Conservation (phyloP, 2,329 filamentous ascomycete species). For the Talaromyces sp. region DNA sequence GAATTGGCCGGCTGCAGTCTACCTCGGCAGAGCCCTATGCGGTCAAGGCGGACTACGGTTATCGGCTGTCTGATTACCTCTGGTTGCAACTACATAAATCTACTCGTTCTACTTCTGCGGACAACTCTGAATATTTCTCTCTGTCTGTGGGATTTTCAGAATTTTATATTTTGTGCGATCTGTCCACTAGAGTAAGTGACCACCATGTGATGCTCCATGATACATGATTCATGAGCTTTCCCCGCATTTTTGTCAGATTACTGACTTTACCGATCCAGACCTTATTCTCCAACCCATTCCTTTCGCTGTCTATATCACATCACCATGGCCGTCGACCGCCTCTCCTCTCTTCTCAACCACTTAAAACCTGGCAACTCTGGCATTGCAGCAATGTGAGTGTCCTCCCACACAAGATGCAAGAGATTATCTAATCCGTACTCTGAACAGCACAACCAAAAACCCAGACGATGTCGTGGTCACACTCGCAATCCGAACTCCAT, state of each 20-base stretch:
- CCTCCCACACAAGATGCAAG: not conserved
- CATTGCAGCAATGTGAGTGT: conserved; percentile 70
- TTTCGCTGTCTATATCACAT: not conserved
- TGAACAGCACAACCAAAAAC: conserved; percentile 76
- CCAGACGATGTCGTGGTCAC: conserved; percentile 97
- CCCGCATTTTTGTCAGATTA: not conserved
- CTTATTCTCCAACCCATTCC: not conserved
- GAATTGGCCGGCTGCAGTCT: not conserved
- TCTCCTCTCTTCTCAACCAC: conserved; percentile 84
- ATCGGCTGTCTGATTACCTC: conserved; percentile 6
- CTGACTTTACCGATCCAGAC: not conserved
- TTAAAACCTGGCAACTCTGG: conserved; percentile 64
- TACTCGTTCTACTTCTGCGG: not conserved
- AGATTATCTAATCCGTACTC: not conserved
- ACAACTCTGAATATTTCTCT: too few relatives aligned
- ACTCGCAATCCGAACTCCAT: conserved; percentile 80
- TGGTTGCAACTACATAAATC: not conserved
- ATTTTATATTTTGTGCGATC: not conserved
- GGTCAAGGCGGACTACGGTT: conserved; percentile 1
- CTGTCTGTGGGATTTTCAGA: not conserved
- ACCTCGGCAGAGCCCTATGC: conserved; percentile 5
- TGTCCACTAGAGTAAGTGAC: not conserved
- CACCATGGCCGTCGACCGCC: conserved; percentile 75
- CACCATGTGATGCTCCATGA: not conserved
- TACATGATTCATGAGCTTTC: not conserved